Evolutionary conservation across 352 stramenopile genomes (phyloP).

Genomic region (Globisporangium camurandrum): DNA sequence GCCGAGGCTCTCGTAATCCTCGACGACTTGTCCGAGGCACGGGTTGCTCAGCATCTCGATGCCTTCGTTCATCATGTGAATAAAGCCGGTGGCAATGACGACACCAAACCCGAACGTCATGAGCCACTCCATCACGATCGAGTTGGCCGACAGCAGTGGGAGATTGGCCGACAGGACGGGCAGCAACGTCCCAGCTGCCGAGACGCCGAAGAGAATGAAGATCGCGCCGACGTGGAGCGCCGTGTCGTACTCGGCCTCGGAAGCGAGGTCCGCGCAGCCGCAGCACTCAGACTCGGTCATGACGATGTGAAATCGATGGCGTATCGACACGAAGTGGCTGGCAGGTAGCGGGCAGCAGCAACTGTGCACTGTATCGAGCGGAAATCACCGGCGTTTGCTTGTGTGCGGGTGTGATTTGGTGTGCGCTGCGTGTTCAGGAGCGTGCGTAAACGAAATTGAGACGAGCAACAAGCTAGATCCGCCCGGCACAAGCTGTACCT

Average conservation of each 20-base stretch:
- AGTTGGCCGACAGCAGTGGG: slow-evolving; percentile 29
- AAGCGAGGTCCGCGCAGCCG: slow-evolving; percentile 18
- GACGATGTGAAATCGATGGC: not conserved
- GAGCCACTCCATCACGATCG: slow-evolving; percentile 35
- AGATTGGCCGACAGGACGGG: slow-evolving; percentile 23
- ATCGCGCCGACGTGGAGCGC: slow-evolving; percentile 39
- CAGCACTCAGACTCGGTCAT: slow-evolving; percentile 20
- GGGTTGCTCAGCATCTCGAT: slow-evolving; percentile 48
- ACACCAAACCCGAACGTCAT: slow-evolving; percentile 59
- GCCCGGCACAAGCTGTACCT: too few relatives aligned
- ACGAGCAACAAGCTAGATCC: too few relatives aligned
- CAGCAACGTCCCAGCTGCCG: slow-evolving; percentile 28
- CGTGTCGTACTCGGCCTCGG: slow-evolving; percentile 6
- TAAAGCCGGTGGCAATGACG: slow-evolving; percentile 55
- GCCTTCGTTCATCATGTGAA: slow-evolving; percentile 68
- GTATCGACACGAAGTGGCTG: too few relatives aligned
- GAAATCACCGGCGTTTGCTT: too few relatives aligned
- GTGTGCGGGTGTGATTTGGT: too few relatives aligned
- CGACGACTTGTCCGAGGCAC: slow-evolving; percentile 38
- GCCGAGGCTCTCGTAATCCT: slow-evolving; percentile 44
- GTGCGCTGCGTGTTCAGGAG: too few relatives aligned
- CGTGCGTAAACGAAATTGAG: too few relatives aligned
- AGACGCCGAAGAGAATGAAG: slow-evolving; percentile 53
- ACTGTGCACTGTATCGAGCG: too few relatives aligned
- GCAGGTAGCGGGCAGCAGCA: too few relatives aligned